phyloP scores from a whole-genome alignment of 768 basidiomycete species.

The Rhodotorula babjevae region DNA sequence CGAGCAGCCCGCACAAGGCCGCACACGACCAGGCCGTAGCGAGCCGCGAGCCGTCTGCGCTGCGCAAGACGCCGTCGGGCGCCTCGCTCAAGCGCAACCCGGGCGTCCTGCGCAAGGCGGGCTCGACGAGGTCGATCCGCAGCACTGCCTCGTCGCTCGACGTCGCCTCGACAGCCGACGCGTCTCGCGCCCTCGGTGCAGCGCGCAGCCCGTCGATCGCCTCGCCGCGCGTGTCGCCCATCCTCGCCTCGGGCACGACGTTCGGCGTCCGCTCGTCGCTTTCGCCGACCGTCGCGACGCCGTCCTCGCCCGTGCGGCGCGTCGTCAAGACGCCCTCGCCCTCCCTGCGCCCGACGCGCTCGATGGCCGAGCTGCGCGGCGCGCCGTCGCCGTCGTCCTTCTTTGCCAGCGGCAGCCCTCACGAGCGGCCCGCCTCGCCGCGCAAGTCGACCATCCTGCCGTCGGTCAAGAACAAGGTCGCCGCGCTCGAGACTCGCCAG shows the following conservation, averaged over 20 bases:
- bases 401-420: background rate
- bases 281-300: background rate
- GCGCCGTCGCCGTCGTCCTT: background rate
- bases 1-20: background rate
- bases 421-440: background rate
- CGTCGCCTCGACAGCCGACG: background rate
- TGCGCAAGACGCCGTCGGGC: slow-evolving; percentile 15
- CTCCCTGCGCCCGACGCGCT: slow-evolving; percentile 21
- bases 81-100: slow-evolving; percentile 25
- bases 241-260: slow-evolving; percentile 5
- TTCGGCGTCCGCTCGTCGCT: background rate
- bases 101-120: slow-evolving; percentile 12
- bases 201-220: slow-evolving; percentile 14
- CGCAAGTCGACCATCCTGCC: slow-evolving; percentile 39
- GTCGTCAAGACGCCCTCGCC: slow-evolving; percentile 15
- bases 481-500: slow-evolving; percentile 45
- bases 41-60: background rate
- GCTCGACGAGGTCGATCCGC: slow-evolving; percentile 20
- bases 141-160: slow-evolving; percentile 8
- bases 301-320: slow-evolving; percentile 11
- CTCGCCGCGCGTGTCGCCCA: slow-evolving; percentile 11
- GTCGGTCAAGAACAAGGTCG: slow-evolving; percentile 44
- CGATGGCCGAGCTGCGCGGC: slow-evolving; percentile 26
- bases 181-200: background rate
- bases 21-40: background rate